phyloP scores from a whole-genome alignment of 208 protist species.

The Borovskyia barvae region DNA sequence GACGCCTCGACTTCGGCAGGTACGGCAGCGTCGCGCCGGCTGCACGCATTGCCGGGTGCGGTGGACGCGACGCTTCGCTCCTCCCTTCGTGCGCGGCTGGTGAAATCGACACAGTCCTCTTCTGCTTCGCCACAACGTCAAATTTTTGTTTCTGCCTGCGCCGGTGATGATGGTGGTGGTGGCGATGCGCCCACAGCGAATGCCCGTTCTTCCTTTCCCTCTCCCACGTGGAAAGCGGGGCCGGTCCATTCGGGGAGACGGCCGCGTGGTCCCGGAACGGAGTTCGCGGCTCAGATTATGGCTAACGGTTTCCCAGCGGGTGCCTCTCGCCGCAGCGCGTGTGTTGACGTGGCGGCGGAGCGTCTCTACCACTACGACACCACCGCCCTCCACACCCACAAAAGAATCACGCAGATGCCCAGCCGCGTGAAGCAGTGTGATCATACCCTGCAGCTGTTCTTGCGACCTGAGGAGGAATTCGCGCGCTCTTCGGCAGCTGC shows the following conservation, averaged over 20 bases:
- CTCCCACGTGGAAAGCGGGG: background rate
- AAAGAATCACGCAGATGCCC: slow-evolving; percentile 7
- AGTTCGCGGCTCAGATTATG: slow-evolving; percentile 35
- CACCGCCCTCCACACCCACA: slow-evolving; percentile 16
- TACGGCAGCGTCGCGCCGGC: no score
- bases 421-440: slow-evolving; percentile 14
- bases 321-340: slow-evolving; percentile 7
- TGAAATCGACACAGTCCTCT: no score
- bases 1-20: no score
- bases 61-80: no score
- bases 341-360: slow-evolving; percentile 9
- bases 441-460: slow-evolving; percentile 18
- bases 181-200: no score
- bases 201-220: no score
- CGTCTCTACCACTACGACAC: slow-evolving; percentile 14
- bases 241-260: slow-evolving; percentile 3
- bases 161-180: no score
- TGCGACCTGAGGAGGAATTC: slow-evolving; percentile 9
- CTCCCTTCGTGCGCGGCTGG: background rate
- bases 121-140: no score
- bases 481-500: slow-evolving; percentile 1
- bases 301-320: slow-evolving; percentile 39
- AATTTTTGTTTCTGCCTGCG: no score
- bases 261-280: slow-evolving; percentile 35
- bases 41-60: no score